phyloP scores from a whole-genome alignment of 345 rosid genomes.

The Alliaria petiolata region DNA sequence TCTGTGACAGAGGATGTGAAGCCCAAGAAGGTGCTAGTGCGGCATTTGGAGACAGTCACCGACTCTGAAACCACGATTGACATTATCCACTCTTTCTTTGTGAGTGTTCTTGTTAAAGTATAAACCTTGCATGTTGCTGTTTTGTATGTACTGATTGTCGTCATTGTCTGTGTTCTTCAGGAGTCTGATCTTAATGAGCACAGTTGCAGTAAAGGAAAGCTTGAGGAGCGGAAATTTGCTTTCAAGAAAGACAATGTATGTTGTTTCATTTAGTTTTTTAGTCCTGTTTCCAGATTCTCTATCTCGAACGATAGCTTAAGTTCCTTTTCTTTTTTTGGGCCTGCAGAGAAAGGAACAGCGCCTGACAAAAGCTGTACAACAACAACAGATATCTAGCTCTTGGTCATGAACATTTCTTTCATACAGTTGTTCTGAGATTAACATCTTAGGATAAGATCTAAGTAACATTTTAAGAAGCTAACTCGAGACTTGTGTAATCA shows the following conservation, averaged over 20 bases:
- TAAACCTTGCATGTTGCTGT: background rate
- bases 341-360: conserved; percentile 54
- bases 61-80: conserved; percentile 37
- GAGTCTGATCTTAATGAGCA: conserved; percentile 34
- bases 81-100: conserved; percentile 59
- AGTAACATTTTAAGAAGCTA: background rate
- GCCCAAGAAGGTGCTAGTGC: conserved; percentile 62
- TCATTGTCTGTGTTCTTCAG: conserved; percentile 32
- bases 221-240: conserved; percentile 39
- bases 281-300: background rate
- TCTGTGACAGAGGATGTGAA: conserved; percentile 46
- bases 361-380: conserved; percentile 51
- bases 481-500: background rate
- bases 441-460: background rate
- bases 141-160: background rate
- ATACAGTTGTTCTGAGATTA: background rate
- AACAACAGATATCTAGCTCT: conserved; percentile 50
- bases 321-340: conserved; percentile 2
- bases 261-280: background rate
- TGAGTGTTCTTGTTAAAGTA: conserved; percentile 27
- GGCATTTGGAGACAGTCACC: conserved; percentile 61
- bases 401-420: background rate
- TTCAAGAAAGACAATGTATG: conserved; percentile 55
- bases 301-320: background rate
- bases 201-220: conserved; percentile 28